Evolutionary conservation across 2,329 filamentous ascomycete species (phyloP).

Genomic region (Colletotrichum cordylinicola): DNA sequence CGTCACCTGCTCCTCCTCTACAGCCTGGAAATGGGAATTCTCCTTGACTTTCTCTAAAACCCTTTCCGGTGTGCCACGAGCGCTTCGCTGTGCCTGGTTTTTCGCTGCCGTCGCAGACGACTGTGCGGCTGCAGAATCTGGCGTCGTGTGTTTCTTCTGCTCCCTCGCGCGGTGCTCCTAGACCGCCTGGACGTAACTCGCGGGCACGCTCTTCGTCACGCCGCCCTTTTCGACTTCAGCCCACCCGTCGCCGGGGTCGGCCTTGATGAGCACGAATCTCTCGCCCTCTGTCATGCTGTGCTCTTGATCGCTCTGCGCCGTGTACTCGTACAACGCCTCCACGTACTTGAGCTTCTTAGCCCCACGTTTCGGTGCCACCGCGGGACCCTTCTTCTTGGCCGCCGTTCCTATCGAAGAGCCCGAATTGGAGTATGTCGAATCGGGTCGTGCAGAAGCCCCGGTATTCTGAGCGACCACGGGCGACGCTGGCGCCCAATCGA

Average conservation of each 20-base stretch:
- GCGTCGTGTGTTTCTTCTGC: background rate
- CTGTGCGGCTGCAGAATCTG: background rate
- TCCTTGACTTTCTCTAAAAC: background rate
- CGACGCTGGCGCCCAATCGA: conserved; percentile 67
- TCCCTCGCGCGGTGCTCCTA: conserved; percentile 38
- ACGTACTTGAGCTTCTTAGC: conserved; percentile 95
- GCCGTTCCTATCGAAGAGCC: conserved; percentile 66
- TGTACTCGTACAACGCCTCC: conserved; percentile 91
- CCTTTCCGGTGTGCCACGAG: background rate
- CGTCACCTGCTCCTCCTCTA: conserved; percentile 3
- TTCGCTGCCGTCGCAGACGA: background rate
- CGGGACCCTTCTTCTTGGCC: conserved; percentile 85
- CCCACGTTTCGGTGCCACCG: conserved; percentile 86
- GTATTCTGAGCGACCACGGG: conserved; percentile 51
- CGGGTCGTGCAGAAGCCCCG: conserved; percentile 62
- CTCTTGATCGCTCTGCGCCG: conserved; percentile 83
- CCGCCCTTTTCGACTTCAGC: conserved; percentile 94
- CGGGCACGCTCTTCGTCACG: conserved; percentile 85
- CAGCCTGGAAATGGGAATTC: background rate
- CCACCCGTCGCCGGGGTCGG: conserved; percentile 94
- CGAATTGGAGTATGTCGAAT: conserved; percentile 80
- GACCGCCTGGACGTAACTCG: conserved; percentile 86
- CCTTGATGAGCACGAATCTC: conserved; percentile 85
- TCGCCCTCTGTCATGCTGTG: conserved; percentile 93
- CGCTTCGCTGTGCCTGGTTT: background rate